A percentile compares a stretch with the other conserved stretches of the same genome.
Conservation (phyloP, 2,329 filamentous ascomycete species). For the Triangularia setosa region DNA sequence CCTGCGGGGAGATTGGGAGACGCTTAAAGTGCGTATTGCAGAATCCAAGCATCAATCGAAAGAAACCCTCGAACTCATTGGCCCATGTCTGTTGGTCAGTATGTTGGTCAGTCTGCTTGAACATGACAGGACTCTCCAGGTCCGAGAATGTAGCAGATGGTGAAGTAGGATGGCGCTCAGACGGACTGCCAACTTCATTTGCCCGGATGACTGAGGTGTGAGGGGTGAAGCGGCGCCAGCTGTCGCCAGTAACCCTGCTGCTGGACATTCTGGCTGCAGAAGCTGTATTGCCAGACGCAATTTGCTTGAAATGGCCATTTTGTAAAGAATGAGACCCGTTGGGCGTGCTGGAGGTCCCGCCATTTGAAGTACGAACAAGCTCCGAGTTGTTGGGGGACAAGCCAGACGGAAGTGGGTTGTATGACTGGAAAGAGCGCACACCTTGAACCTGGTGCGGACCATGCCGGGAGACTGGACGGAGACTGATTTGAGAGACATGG, state of each 20-base stretch:
- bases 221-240: neutral
- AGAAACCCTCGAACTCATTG: conserved; percentile 15
- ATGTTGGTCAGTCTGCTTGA: neutral
- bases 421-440: neutral
- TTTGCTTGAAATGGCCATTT: too few relatives aligned
- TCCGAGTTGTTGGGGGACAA: neutral
- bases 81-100: neutral
- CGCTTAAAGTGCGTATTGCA: conserved; percentile 19
- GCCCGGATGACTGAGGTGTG: neutral
- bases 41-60: conserved; percentile 27
- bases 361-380: neutral
- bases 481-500: neutral
- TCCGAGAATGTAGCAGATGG: neutral
- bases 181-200: neutral
- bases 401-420: neutral
- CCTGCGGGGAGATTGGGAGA: conserved; percentile 14
- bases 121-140: neutral
- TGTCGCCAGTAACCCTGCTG: neutral
- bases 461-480: neutral
- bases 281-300: neutral
- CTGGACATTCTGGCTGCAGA: neutral
- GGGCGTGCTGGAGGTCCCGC: neutral
- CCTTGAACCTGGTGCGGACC: neutral
- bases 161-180: neutral
- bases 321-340: neutral